Evolutionary conservation across 768 basidiomycete species (phyloP).

Genomic region (Rhodotorula babjevae): DNA sequence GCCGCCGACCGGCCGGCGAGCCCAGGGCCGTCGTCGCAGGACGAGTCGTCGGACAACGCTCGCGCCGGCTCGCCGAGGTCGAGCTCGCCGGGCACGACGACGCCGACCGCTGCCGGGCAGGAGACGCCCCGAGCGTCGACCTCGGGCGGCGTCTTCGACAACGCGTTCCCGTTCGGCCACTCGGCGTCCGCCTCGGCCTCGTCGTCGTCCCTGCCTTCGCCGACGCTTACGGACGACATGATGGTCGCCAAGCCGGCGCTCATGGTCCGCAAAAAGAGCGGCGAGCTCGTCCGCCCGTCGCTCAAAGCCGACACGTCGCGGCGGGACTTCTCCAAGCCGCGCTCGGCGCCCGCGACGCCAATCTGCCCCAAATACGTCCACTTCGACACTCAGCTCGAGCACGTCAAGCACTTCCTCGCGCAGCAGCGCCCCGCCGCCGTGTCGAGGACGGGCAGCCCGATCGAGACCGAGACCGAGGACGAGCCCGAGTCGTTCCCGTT

Average conservation of each 20-base stretch:
- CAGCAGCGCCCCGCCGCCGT: slow-evolving; percentile 94
- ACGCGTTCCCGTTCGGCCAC: slow-evolving; percentile 15
- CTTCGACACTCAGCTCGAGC: slow-evolving; percentile 85
- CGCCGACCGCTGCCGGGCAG: neutral
- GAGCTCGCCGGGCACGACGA: neutral
- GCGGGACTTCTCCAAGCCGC: slow-evolving; percentile 47
- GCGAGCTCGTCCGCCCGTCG: slow-evolving; percentile 85
- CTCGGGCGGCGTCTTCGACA: neutral
- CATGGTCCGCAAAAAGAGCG: slow-evolving; percentile 83
- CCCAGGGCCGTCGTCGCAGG: slow-evolving; percentile 27
- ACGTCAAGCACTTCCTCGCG: slow-evolving; percentile 87
- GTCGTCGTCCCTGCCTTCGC: slow-evolving; percentile 5
- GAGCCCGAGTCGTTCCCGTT: slow-evolving; percentile 49
- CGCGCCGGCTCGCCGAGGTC: neutral
- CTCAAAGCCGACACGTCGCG: slow-evolving; percentile 62
- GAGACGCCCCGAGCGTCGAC: slow-evolving; percentile 4
- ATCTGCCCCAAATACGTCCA: slow-evolving; percentile 74
- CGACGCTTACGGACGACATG: slow-evolving; percentile 13
- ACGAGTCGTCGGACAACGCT: slow-evolving; percentile 15
- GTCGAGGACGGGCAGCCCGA: slow-evolving; percentile 78
- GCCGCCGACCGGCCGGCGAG: neutral
- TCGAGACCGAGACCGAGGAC: slow-evolving; percentile 55
- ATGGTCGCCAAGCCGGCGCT: slow-evolving; percentile 44
- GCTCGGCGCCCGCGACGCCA: slow-evolving; percentile 76
- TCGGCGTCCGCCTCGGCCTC: slow-evolving; percentile 12